Conservation (phyloP, 306 rosid genomes). For the Dryas alaskensis region DNA sequence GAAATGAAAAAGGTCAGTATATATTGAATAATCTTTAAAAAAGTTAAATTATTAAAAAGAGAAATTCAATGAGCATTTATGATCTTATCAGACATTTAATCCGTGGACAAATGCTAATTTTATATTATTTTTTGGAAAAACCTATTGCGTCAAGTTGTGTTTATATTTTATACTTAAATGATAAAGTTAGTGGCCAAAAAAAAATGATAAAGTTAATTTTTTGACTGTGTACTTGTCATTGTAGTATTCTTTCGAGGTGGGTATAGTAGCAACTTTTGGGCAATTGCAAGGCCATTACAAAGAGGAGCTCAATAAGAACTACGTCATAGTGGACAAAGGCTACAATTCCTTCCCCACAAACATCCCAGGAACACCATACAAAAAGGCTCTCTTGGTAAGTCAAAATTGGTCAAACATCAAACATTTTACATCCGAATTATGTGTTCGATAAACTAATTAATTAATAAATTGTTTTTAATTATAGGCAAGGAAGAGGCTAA, state of each 20-base stretch:
- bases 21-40: too few species aligned
- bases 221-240: neutral
- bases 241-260: slow-evolving; percentile 84
- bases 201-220: too few species aligned
- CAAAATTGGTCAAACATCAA: neutral
- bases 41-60: too few species aligned
- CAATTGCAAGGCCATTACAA: slow-evolving; percentile 46
- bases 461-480: neutral
- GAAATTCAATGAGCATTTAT: too few species aligned
- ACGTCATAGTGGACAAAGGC: slow-evolving; percentile 58
- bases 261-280: slow-evolving; percentile 62
- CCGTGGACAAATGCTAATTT: too few species aligned
- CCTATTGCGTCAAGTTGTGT: slow-evolving; percentile 2
- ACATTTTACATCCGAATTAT: neutral
- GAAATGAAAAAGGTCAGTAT: slow-evolving; percentile 71
- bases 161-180: neutral
- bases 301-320: slow-evolving; percentile 64
- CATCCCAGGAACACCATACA: slow-evolving; percentile 70
- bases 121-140: neutral
- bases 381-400: slow-evolving; percentile 62
- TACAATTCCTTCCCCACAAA: slow-evolving; percentile 75
- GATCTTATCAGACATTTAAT: too few species aligned
- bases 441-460: neutral
- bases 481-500: slow-evolving; percentile 73
- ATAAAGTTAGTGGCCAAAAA: too few species aligned